Percentiles rank a stretch among this genome's conserved stretches.
Conservation (phyloP, 306 rosid species). For the Sicyos edulis region DNA sequence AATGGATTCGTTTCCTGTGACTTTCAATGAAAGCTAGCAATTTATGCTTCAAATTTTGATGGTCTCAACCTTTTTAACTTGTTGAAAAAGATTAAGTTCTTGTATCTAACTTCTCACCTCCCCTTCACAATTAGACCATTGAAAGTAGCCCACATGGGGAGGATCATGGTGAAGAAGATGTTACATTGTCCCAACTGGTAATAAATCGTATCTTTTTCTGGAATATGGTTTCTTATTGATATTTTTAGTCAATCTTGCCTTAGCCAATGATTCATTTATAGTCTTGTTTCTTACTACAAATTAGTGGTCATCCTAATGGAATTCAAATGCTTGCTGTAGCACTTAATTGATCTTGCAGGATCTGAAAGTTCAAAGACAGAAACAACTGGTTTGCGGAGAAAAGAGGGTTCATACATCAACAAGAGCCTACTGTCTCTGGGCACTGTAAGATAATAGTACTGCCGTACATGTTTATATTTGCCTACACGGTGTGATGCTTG, state of each 20-base stretch:
- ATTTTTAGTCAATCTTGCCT: slow-evolving; percentile 14
- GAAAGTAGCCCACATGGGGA: slow-evolving; percentile 77
- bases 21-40: background rate
- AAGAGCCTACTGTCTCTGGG: slow-evolving; percentile 86
- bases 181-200: slow-evolving; percentile 77
- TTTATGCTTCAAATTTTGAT: background rate
- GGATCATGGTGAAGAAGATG: slow-evolving; percentile 66
- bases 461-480: background rate
- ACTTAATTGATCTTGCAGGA: slow-evolving; percentile 92
- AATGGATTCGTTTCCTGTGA: background rate
- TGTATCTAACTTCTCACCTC: slow-evolving; percentile 16
- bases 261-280: slow-evolving; percentile 12
- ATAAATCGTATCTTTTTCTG: slow-evolving; percentile 12
- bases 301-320: slow-evolving; percentile 19
- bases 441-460: slow-evolving; percentile 50
- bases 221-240: slow-evolving; percentile 11
- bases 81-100: background rate
- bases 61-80: background rate
- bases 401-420: slow-evolving; percentile 85
- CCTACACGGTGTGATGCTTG: background rate
- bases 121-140: slow-evolving; percentile 49
- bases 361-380: slow-evolving; percentile 90
- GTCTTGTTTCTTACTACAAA: background rate
- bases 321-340: slow-evolving; percentile 45
- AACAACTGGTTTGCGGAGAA: slow-evolving; percentile 81